Evolutionary conservation across 2,329 filamentous ascomycete species (phyloP).

Genomic region (Lomentospora prolificans): DNA sequence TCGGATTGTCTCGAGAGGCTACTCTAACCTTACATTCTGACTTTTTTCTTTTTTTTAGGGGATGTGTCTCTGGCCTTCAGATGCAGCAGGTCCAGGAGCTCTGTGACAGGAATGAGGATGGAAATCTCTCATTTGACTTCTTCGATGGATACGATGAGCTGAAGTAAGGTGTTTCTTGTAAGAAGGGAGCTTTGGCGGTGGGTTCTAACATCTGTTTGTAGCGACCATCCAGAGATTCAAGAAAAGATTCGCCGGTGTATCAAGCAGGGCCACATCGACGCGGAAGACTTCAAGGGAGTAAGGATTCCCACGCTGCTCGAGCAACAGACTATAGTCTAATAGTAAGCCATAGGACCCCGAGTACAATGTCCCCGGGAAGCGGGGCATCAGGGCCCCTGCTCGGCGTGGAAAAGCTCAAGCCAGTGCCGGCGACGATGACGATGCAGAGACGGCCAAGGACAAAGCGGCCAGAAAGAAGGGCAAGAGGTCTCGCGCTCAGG

Average conservation of each 20-base stretch:
- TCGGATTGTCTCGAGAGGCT: neutral
- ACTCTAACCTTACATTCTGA: neutral
- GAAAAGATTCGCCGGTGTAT: conserved; percentile 66
- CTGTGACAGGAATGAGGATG: conserved; percentile 35
- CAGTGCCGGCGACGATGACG: conserved; percentile 16
- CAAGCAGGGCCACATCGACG: conserved; percentile 67
- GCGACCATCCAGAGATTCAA: conserved; percentile 49
- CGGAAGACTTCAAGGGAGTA: conserved; percentile 85
- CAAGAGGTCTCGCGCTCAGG: conserved; percentile 12
- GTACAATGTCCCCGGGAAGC: conserved; percentile 58
- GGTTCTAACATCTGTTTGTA: conserved; percentile 13
- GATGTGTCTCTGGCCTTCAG: conserved; percentile 73
- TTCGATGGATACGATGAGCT: conserved; percentile 80
- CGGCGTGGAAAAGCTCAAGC: conserved; percentile 19
- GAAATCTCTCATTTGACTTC: conserved; percentile 48
- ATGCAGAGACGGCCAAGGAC: conserved; percentile 21
- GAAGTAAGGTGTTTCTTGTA: no score
- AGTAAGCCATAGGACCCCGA: conserved; percentile 53
- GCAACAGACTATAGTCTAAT: conserved; percentile 3
- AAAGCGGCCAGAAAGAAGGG: conserved; percentile 16
- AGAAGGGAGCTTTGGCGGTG: no score
- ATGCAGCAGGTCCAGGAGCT: conserved; percentile 54
- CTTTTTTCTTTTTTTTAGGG: conserved; percentile 43
- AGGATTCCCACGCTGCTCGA: conserved; percentile 22
- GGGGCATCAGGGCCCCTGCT: conserved; percentile 45